Base-by-base conservation (phyloP, 306 rosid genomes). In the Sphenostylis stenocarpa region DNA sequence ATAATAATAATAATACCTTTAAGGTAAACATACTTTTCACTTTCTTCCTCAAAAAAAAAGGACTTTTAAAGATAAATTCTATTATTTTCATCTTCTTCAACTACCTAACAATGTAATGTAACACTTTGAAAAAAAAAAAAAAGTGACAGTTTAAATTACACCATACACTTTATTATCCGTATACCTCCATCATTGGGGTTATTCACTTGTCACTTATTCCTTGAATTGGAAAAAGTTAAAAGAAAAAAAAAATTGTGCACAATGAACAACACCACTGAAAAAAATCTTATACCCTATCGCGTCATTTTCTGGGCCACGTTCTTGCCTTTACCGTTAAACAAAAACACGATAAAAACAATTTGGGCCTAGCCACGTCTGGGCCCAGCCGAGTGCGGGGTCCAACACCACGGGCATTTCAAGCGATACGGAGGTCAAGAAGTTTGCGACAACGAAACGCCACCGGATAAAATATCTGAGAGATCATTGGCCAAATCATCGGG, bases 401-500 rank as follows among this genome's bases (percentile, higher is more conserved):
- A 73, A 77, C 72, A 74, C 79, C 84, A 81, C 53, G 66, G 3
- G 61, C 38, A 75, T 63, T 41, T 77, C 52, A 47, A 82, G 44
- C 41, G 74, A 63, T 67, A 79, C 67, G 81, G 20, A 29, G 82
- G 29, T 29, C 80, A 33, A n/a, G 71, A 23, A 1, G 87, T 64
- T 5, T 78, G 83, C 0, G 88, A 84, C 1, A 89, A 84, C 69
- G 87, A 86, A 70, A 79, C 76, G 9, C 86, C 83, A 21, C 74
- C 57, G 2, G 73, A 70, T 20, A 95, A 77, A 70, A 90, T 72
- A 14, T 86, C 89, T 0, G 90, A 86, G 41, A 94, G 17, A 80
- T 83, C 79, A 55, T 87, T 81, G 17, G 36, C 87, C 52, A 94
- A 16, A 69, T 92, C 85, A 16, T 90, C 91, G 3, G 96, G 95